Evolutionary conservation across 2,329 filamentous ascomycete species (phyloP), one percentile per base, ranked within the genome.

Genomic region (Metarhizium anisopliae): DNA sequence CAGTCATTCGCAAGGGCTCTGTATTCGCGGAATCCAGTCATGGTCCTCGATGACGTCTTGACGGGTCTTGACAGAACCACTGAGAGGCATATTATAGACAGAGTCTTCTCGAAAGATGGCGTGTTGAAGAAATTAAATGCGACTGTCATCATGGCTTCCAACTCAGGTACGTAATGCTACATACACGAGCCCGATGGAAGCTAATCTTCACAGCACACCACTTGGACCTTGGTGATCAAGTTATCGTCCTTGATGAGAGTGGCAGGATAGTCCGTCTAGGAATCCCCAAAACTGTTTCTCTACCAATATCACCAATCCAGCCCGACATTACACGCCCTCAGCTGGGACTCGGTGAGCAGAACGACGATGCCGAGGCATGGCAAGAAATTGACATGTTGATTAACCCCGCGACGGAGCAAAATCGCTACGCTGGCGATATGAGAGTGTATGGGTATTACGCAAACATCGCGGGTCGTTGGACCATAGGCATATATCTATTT

Each of bases 51-150:
- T 30, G 69, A 70, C 42, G 63, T 68, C 6, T 60, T 71, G 18
- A 69, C 66, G 2, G 69, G 68, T 2, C 63, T 72, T 2, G 71
- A 73, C 52, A 60, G 66, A 5, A 62, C 69, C 10, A 75, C 73
- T 0, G 70, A 73, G 50, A 61, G 68, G 32, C 64, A 66, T 6
- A 70, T 74, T 0, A 70, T 73, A 40, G 59, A 64, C 0, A 61
- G 62, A 1, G 67, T 74, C 0, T 71, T 75, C 53, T 65, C 68
- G 1, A 38, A 43, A 2, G 62, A 62, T 25, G 69, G 71, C 0
- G 51, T 74, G 6, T 55, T 69, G 6, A 58, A 55, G 43, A 56
- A 55, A 11, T 54, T 61, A 14, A 56, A 57, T 2, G 47, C 58
- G 1, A 50, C 47, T 18, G 47, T 35, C 29, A 32, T 50, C 16